Evolutionary conservation across 2,329 filamentous ascomycete genomes (phyloP).

Genomic region (Sclerotinia glacialis): DNA sequence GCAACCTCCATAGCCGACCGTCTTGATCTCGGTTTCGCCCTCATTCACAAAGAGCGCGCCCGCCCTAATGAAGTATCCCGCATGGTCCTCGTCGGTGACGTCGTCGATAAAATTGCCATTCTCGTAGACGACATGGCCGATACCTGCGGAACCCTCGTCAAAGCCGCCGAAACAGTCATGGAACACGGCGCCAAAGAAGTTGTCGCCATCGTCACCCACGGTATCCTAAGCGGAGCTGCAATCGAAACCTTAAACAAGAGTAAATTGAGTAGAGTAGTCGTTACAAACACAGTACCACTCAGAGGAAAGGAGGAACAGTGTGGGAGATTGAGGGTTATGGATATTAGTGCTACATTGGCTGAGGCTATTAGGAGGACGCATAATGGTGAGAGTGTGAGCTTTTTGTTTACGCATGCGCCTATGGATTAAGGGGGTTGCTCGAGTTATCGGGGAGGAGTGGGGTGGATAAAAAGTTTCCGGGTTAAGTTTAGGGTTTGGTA

Average conservation of each 20-base stretch:
- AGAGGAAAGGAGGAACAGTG: slow-evolving; percentile 77
- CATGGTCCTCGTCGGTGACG: slow-evolving; percentile 95
- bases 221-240: slow-evolving; percentile 83
- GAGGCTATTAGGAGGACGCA: slow-evolving; percentile 68
- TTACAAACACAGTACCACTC: slow-evolving; percentile 85
- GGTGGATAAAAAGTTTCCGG: background rate
- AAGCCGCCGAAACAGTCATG: slow-evolving; percentile 86
- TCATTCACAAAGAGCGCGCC: slow-evolving; percentile 95
- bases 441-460: background rate
- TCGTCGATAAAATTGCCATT: slow-evolving; percentile 86
- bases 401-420: slow-evolving; percentile 66
- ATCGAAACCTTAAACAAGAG: slow-evolving; percentile 72
- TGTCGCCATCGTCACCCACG: slow-evolving; percentile 93
- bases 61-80: slow-evolving; percentile 87
- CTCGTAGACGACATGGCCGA: slow-evolving; percentile 98
- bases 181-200: slow-evolving; percentile 83
- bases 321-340: slow-evolving; percentile 81
- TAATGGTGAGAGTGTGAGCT: slow-evolving; percentile 66
- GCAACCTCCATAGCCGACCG: slow-evolving; percentile 92
- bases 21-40: slow-evolving; percentile 83
- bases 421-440: slow-evolving; percentile 40
- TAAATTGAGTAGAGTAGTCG: slow-evolving; percentile 73
- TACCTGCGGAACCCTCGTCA: slow-evolving; percentile 83
- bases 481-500: background rate
- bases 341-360: slow-evolving; percentile 81